Conservation (phyloP, 2,329 filamentous ascomycete genomes). For the Phialophora macrospora region DNA sequence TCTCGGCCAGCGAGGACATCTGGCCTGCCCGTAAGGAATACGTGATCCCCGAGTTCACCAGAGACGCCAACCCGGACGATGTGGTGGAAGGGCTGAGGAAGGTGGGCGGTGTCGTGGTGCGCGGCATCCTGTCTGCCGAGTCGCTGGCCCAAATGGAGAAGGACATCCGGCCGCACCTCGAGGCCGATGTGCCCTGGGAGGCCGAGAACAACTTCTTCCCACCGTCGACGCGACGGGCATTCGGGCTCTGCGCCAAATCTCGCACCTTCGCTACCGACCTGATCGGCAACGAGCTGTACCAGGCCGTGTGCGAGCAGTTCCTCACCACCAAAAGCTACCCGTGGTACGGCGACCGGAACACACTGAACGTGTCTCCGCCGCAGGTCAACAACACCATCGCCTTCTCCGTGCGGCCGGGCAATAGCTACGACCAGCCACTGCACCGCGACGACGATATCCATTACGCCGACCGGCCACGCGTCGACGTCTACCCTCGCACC, state of each 20-base stretch:
- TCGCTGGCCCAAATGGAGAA: too few species aligned
- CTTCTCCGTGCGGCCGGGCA: constrained; percentile 17
- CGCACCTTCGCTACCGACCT: constrained; percentile 29
- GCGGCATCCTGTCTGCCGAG: too few species aligned
- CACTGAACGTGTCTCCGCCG: constrained; percentile 12
- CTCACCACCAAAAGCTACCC: constrained; percentile 31
- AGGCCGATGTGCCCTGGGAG: constrained; percentile 32
- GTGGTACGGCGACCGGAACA: constrained; percentile 13
- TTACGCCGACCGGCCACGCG: constrained; percentile 40
- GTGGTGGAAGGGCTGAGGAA: too few species aligned
- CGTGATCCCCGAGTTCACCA: too few species aligned
- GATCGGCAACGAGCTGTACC: constrained; percentile 35
- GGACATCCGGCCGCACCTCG: constrained; percentile 26
- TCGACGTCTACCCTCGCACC: constrained; percentile 34
- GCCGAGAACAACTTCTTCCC: constrained; percentile 36
- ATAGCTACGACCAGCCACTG: constrained; percentile 24
- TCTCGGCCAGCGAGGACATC: too few species aligned
- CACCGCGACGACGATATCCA: constrained; percentile 31
- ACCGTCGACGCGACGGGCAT: constrained; percentile 38
- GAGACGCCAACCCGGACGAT: too few species aligned
- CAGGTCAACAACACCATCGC: too few species aligned
- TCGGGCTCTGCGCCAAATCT: constrained; percentile 36
- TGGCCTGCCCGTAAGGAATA: too few species aligned
- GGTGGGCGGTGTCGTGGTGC: too few species aligned
- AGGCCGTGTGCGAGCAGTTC: constrained; percentile 26